Base-by-base conservation (phyloP, 495 filamentous ascomycete genomes). In the Rhypophila decipiens region DNA sequence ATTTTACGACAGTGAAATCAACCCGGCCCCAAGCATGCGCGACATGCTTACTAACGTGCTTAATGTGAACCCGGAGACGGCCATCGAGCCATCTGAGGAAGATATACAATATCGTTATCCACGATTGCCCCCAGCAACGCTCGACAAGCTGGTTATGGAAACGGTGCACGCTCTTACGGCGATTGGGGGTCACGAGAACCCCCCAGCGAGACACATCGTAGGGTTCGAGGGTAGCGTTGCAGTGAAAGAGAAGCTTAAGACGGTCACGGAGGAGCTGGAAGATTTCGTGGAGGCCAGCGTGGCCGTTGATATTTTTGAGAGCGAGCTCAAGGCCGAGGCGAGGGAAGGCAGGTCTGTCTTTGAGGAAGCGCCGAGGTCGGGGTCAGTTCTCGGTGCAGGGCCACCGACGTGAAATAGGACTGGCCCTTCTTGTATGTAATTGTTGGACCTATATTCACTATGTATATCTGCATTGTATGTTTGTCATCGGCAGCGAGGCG, bases 241-340 rank as follows among this genome's bases (percentile, higher is more conserved):
- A 23, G 90, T 98, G 17, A 95, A 94, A 55, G 93, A 97, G 71
- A 96, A 96, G 68, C 68, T 98, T 44, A 96, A 94, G 73, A 96
- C 89, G 18, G 85, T 96, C 2, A 94, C 88, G 44, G 90, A 97
- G 61, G 93, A 97, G 67, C 58, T 97, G 33, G 93, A 97, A 63
- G 93, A 96, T 47, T 97, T 96, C 68, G 83, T 96, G 24, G 87
- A 93, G 54, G 85, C 87, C 19, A 96, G 89, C 51, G 76, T 84
- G 51, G 84, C 84, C 1, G 88, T 90, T 29, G 90, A 93, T 63
- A 86, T 90, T 56, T 80, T 77, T 45, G 67, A 77, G 24, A 73
- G 69, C 48, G 70, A 76, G 52, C 56, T 76, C 41, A 69, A 69
- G 50, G 61, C 57, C 2, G 72, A 76, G 56, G 70, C 67, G 20